phyloP scores from a whole-genome alignment of 192 early-diverging fungal genomes.

The Coemansia nantahalensis region DNA sequence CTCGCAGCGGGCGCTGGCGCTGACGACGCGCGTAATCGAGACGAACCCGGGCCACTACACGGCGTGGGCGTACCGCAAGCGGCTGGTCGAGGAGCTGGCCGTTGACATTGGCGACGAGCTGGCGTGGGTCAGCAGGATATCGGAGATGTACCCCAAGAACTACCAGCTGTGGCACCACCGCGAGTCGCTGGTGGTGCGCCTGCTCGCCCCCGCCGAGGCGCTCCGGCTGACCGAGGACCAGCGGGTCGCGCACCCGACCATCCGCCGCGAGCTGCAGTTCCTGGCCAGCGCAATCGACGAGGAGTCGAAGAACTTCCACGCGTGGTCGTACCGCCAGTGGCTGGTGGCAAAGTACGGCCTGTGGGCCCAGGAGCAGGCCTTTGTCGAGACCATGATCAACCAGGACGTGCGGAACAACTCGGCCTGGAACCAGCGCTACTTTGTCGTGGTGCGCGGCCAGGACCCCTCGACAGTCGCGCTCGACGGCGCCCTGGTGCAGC shows the following conservation, averaged over 20 bases:
- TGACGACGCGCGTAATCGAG: conserved; percentile 78
- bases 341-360: conserved; percentile 68
- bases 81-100: conserved; percentile 67
- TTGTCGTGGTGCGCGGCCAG: conserved; percentile 56
- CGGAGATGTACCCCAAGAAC: conserved; percentile 79
- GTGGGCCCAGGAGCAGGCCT: conserved; percentile 79
- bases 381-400: conserved; percentile 68
- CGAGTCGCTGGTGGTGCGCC: conserved; percentile 20
- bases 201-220: conserved; percentile 18
- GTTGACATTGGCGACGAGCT: conserved; percentile 71
- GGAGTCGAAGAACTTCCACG: conserved; percentile 98
- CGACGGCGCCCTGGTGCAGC: conserved; percentile 13
- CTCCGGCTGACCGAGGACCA: conserved; percentile 32
- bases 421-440: conserved; percentile 98
- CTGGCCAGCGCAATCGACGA: conserved; percentile 64
- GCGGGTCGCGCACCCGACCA: conserved; percentile 29
- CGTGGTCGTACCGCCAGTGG: conserved; percentile 98
- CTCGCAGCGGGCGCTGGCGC: conserved; percentile 72
- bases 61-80: conserved; percentile 91
- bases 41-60: conserved; percentile 94
- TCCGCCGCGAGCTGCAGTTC: conserved; percentile 69
- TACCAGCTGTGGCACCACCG: conserved; percentile 90
- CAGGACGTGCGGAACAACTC: conserved; percentile 96
- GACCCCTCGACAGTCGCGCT: neutral
- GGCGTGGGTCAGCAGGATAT: conserved; percentile 70